phyloP scores from a whole-genome alignment of 768 basidiomycete genomes.

The Boletus tomentosulus region DNA sequence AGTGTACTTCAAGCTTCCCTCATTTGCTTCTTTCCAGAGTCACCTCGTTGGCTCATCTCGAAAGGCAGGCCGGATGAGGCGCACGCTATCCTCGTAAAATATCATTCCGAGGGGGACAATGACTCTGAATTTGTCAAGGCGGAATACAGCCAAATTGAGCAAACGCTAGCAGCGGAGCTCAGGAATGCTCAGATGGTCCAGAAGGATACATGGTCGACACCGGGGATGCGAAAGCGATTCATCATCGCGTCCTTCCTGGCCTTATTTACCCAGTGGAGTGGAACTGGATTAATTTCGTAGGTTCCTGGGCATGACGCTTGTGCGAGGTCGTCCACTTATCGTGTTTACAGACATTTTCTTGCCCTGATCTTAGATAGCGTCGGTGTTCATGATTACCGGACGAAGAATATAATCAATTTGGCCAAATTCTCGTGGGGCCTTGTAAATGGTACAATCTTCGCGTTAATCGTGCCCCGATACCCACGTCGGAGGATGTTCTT shows the following conservation, averaged over 20 bases:
- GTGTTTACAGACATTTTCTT: conserved; percentile 4
- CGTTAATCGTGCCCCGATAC: conserved; percentile 4
- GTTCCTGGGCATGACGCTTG: background rate
- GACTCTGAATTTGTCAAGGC: conserved; percentile 52
- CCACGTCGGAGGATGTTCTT: conserved; percentile 9
- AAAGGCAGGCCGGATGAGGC: conserved; percentile 51
- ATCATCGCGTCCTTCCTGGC: conserved; percentile 6
- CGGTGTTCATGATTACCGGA: conserved; percentile 14
- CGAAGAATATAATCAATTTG: conserved; percentile 14
- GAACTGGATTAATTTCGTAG: conserved; percentile 8
- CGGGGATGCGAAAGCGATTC: conserved; percentile 17
- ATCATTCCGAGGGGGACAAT: conserved; percentile 56
- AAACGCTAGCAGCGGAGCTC: conserved; percentile 39
- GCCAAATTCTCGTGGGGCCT: conserved; percentile 4
- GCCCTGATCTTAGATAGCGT: conserved; percentile 10
- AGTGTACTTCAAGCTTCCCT: conserved; percentile 51
- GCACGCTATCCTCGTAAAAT: conserved; percentile 44
- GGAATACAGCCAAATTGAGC: conserved; percentile 54
- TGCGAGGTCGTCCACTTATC: background rate
- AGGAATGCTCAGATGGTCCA: background rate
- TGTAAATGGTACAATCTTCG: background rate
- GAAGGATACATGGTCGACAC: background rate
- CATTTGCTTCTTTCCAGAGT: conserved; percentile 57
- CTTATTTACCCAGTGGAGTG: conserved; percentile 9
- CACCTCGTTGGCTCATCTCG: conserved; percentile 60